Conservation (phyloP, 2,329 filamentous ascomycete species). For the Pezicula neosporulosa region DNA sequence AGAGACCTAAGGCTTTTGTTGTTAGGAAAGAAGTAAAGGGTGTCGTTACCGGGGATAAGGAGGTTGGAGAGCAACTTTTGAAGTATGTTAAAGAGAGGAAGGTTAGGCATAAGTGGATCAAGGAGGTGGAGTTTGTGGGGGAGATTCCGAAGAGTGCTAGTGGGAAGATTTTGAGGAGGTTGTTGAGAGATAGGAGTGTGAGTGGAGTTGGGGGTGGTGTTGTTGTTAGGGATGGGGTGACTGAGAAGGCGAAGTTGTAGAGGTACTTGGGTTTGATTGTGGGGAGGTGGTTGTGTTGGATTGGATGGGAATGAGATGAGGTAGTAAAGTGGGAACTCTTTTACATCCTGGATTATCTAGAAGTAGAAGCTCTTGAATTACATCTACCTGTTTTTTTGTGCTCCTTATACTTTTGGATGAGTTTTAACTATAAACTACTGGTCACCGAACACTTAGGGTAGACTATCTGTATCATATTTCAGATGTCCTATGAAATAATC, state of each 20-base stretch:
- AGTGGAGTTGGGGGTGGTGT: constrained; percentile 29
- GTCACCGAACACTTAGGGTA: too few species aligned
- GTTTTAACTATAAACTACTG: too few species aligned
- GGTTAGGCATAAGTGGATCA: constrained; percentile 52
- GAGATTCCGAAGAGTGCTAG: constrained; percentile 61
- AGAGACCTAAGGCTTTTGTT: constrained; percentile 55
- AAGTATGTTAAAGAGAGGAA: constrained; percentile 50
- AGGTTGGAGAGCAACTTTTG: constrained; percentile 38
- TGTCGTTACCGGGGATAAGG: constrained; percentile 13
- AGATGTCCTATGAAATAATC: too few species aligned
- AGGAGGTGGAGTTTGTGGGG: constrained; percentile 49
- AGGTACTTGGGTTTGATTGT: neutral
- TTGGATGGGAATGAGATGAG: too few species aligned
- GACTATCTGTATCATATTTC: too few species aligned
- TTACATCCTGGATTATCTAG: too few species aligned
- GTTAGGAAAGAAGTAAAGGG: constrained; percentile 35
- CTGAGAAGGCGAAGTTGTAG: constrained; percentile 32
- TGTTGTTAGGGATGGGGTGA: constrained; percentile 22
- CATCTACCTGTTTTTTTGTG: too few species aligned
- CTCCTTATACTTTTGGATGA: too few species aligned
- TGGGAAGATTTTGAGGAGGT: constrained; percentile 59
- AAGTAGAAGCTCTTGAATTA: too few species aligned
- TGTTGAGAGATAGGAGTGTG: constrained; percentile 46
- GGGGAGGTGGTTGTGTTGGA: too few species aligned
- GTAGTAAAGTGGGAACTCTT: too few species aligned